Percentiles rank a stretch among this genome's conserved stretches.
Conservation (phyloP, 139 green algal genomes). For the Gonium pectorale region DNA sequence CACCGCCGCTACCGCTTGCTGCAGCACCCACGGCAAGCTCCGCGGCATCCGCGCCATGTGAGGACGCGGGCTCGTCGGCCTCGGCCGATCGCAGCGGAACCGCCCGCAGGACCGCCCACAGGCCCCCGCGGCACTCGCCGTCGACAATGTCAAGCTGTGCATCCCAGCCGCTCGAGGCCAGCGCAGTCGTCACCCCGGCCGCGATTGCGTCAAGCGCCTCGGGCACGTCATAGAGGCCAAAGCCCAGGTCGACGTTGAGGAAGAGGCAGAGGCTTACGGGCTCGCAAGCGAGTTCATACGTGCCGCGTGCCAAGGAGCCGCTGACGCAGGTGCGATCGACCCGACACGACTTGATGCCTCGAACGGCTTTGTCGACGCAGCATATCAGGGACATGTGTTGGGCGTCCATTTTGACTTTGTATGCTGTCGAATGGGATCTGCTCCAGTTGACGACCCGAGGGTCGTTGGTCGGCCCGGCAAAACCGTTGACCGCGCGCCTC, state of each 20-base stretch:
- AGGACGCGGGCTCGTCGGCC: too few relatives aligned
- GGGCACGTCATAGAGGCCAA: not conserved
- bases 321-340: conserved; percentile 2
- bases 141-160: not conserved
- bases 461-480: too few relatives aligned
- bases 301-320: conserved; percentile 11
- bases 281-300: not conserved
- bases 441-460: too few relatives aligned
- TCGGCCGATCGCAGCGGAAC: too few relatives aligned
- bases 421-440: too few relatives aligned
- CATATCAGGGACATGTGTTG: too few relatives aligned
- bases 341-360: too few relatives aligned
- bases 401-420: too few relatives aligned
- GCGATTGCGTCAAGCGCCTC: not conserved
- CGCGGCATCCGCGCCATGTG: not conserved
- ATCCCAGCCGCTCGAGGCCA: not conserved
- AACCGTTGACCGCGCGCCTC: too few relatives aligned
- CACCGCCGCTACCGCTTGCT: not conserved
- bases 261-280: not conserved
- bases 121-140: conserved; percentile 7
- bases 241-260: conserved; percentile 18
- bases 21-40: not conserved
- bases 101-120: conserved; percentile 12
- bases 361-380: too few relatives aligned
- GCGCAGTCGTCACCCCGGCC: not conserved